A percentile compares a stretch with the other conserved stretches of the same genome.
These are phyloP conservation scores for Henningerozyma blattae DNA, from an alignment of 805 yeast genomes.

Conservation along the genomic window DNA sequence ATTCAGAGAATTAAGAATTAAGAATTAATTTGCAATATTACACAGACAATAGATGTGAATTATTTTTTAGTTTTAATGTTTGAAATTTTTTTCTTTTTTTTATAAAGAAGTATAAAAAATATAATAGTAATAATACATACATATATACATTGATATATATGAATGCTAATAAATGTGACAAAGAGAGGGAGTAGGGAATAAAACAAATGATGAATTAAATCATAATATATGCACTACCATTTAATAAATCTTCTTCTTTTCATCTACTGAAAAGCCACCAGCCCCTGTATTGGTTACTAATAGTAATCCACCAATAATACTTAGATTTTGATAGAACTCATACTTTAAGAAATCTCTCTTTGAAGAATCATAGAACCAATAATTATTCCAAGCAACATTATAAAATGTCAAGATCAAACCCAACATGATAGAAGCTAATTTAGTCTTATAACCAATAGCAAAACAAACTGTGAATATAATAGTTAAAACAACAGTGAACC, in stretches of 20 bases:
- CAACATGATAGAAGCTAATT: slow-evolving; percentile 63
- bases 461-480: slow-evolving; percentile 67
- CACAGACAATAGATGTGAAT: too few species aligned
- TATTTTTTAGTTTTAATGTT: too few species aligned
- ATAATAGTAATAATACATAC: too few species aligned
- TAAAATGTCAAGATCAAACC: slow-evolving; percentile 63
- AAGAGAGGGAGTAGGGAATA: too few species aligned
- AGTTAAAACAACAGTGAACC: slow-evolving; percentile 56
- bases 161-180: too few species aligned
- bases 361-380: slow-evolving; percentile 65
- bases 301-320: slow-evolving; percentile 88
- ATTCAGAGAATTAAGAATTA: too few species aligned
- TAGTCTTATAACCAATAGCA: slow-evolving; percentile 87
- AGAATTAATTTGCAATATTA: too few species aligned
- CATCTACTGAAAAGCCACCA: slow-evolving; percentile 86
- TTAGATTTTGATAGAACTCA: slow-evolving; percentile 88
- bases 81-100: too few species aligned
- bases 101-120: too few species aligned
- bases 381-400: slow-evolving; percentile 73
- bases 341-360: slow-evolving; percentile 83
- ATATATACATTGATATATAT: too few species aligned
- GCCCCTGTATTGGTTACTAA: slow-evolving; percentile 93
- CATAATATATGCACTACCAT: neutral
- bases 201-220: too few species aligned
- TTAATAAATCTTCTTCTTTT: slow-evolving; percentile 83